Percentiles rank a stretch among this genome's conserved stretches.
phyloP scores from a whole-genome alignment of 2,329 filamentous ascomycete species.

The Aureobasidium sp. region DNA sequence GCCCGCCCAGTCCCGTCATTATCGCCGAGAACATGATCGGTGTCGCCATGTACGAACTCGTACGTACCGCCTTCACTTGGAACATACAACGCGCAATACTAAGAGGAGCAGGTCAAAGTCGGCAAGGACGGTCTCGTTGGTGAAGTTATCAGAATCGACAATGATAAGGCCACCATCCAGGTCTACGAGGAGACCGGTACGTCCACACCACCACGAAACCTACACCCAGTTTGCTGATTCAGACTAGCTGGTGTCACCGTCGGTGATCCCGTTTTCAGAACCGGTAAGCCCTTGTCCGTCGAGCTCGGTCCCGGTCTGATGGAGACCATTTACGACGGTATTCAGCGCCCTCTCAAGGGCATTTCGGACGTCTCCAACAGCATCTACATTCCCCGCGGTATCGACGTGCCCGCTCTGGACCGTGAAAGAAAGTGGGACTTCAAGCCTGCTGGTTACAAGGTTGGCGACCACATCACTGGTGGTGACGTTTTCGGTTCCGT shows the following conservation, averaged over 20 bases:
- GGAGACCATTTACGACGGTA: conserved; percentile 99
- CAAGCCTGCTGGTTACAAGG: conserved; percentile 71
- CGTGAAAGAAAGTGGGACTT: conserved; percentile 95
- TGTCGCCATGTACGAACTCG: conserved; percentile 99
- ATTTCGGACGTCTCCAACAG: conserved; percentile 72
- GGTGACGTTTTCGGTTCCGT: conserved; percentile 94
- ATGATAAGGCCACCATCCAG: conserved; percentile 93
- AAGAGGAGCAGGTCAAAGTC: conserved; percentile 58
- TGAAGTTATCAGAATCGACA: conserved; percentile 96
- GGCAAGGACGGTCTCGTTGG: conserved; percentile 87
- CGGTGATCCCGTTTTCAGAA: conserved; percentile 83
- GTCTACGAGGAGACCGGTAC: conserved; percentile 98
- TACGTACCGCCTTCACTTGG: conserved; percentile 37
- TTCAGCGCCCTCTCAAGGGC: conserved; percentile 84
- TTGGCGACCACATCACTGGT: conserved; percentile 92
- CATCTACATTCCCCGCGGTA: conserved; percentile 97
- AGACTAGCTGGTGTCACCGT: conserved; percentile 82
- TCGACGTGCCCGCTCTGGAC: conserved; percentile 79
- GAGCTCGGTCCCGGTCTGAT: conserved; percentile 94
- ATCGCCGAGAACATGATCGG: conserved; percentile 97
- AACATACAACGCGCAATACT: conserved; percentile 36
- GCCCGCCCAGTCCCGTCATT: conserved; percentile 65
- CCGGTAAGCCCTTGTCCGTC: conserved; percentile 92
- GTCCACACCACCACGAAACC: conserved; percentile 20
- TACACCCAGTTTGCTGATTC: not conserved